Evolutionary conservation across 1,284 basidiomycete species (phyloP), one percentile per base, ranked within the genome.

Genomic region (Thelephora terrestris): DNA sequence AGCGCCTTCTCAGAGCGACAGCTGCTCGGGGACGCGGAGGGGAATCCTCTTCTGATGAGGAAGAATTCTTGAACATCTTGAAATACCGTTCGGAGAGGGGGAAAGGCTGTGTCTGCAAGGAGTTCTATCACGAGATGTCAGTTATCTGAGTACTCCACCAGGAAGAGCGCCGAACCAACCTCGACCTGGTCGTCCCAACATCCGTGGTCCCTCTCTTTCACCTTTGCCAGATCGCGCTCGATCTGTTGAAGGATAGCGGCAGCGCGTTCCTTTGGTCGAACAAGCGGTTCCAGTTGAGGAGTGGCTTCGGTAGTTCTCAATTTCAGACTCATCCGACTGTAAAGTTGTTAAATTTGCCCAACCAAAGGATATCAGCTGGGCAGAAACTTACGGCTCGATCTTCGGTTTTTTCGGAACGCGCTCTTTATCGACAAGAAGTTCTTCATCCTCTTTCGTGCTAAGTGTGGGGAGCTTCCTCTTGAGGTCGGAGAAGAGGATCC

Each of bases 171-270:
- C 2, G 37, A 20, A 65, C 75, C 63, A 58, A 88, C 82, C 65
- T 93, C 90, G 53, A 89, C 76, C 47, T 75, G 73, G 59, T 95
- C 91, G 57, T 95, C 91, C 85, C 91, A 94, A 39, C 80, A 42
- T 5, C 39, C 75, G 47, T 82, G 75, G 58, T 94, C 88, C 47
- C 75, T 71, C 53, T 87, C 88, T 61, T 84, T 86, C 61, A 81
- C 80, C 43, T 71, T 71, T 5, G 71, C 68, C 52, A 92, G 62
- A 45, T 81, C 75, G 16, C 75, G 70, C 52, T 94, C 90, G 58
- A 91, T 76, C 46, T 77, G 73, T 35, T 75, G 71, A 39, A 75
- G 74, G 51, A 92, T 79, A 4, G 73, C 65, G 6, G 71, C 69
- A 39, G 75, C 65, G 34, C 86, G 79, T 50, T 91, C 87, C 58